Evolutionary conservation across 2,329 filamentous ascomycete genomes (phyloP), one percentile per base, ranked within the genome.

Genomic region (Neonectria sp.): DNA sequence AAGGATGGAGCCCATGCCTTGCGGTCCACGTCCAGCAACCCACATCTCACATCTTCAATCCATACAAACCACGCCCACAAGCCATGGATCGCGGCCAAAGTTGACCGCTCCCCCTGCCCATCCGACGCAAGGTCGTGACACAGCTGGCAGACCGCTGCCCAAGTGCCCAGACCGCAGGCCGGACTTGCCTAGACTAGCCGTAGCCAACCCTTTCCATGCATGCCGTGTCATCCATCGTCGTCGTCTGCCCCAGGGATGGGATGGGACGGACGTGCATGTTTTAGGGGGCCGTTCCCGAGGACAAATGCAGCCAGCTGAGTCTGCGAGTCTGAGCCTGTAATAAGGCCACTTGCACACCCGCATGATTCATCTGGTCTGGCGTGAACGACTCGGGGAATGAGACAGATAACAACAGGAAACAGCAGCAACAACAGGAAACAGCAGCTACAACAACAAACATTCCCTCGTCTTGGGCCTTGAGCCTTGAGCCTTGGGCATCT

Each of bases 361-460:
- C 58, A 53, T 60, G 55, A 65, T 43, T 60, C 63, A 60, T 65
- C 53, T 65, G 25, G 25, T 46, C 56, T 51, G 51, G 31, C 24
- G 51, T 21, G 29, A 49, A 62, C 55, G 59, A 62, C 51, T 62
- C 59, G 59, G 56, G 43, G 51, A 27, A 27, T 62, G 33, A 21
- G 25, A n/a, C 33, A 53, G 46, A 46, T 13, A 46, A 46, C 25
- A 27, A 27, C 4, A 24, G 15, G n/a, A 24, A 45, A 8, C 37
- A n/a, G 37, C 37, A 40, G 37, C 37, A 40, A 45, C n/a, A 46
- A 55, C 31, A 62, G 15, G n/a, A 24, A 45, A 8, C 37, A n/a
- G 37, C 37, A 40, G 37, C 37, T n/a, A 45, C n/a, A 46, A 55
- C 31, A 62, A 49, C 31, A 49, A 55, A 49, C 51, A 60, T 43